Conservation (phyloP, 805 yeast species). For the Candida nonsorbophila region DNA sequence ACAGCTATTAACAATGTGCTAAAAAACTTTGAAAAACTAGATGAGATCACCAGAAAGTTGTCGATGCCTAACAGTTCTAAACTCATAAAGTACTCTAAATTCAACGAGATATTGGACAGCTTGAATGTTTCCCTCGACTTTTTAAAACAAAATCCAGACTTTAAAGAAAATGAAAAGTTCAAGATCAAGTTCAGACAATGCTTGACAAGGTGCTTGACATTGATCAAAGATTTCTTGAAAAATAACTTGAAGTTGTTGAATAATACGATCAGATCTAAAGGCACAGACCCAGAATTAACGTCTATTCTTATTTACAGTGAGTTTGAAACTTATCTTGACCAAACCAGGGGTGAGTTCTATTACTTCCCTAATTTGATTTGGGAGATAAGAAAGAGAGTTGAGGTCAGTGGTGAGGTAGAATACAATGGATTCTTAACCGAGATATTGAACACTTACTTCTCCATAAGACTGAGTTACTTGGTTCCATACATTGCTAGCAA, state of each 20-base stretch:
- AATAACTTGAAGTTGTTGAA: conserved; percentile 34
- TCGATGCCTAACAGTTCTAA: conserved; percentile 49
- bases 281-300: conserved; percentile 11
- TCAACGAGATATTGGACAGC: conserved; percentile 42
- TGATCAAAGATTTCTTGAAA: conserved; percentile 63
- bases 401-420: conserved; percentile 34
- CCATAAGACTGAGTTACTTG: conserved; percentile 47
- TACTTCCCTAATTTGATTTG: conserved; percentile 26
- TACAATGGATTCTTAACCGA: conserved; percentile 66
- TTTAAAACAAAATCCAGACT: conserved; percentile 33
- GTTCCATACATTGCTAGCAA: conserved; percentile 14
- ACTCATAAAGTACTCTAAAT: conserved; percentile 28
- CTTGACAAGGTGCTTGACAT: conserved; percentile 70
- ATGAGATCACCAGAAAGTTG: conserved; percentile 60
- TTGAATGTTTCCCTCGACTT: conserved; percentile 67
- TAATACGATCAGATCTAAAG: conserved; percentile 8
- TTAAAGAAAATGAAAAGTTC: conserved; percentile 67
- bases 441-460: conserved; percentile 59
- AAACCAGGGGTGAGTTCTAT: conserved; percentile 9
- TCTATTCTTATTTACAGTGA: conserved; percentile 56
- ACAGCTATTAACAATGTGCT: conserved; percentile 45
- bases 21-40: conserved; percentile 63
- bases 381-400: conserved; percentile 33
- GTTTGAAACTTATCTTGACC: conserved; percentile 31
- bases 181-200: conserved; percentile 75